Base-by-base conservation (phyloP, 805 yeast species). In the Metschnikowia proteae region DNA sequence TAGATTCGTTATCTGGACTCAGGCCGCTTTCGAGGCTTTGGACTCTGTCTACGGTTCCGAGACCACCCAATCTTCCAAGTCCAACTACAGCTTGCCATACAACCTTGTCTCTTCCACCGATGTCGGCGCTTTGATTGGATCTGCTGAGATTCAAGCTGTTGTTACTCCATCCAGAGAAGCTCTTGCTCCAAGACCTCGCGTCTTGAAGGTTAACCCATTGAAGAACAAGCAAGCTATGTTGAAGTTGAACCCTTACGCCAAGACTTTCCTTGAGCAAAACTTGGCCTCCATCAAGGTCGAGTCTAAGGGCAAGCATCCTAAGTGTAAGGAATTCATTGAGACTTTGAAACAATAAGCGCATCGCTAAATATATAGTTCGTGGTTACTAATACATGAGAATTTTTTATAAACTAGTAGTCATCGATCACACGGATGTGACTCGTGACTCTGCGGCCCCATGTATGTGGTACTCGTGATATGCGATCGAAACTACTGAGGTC, bases 1-100 rank as follows among this genome's bases (percentile, higher is more conserved):
- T 82, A 91, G 99, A 85, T 94, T 94, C 71, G 86, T 94, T 71
- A 89, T 94, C 89, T 94, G 99, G 99, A 91, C 99, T 72, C 96
- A 91, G 82, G 80, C 89, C 74, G 99, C 99, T 74, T 90, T 94
- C 76, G 86, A 91, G 74, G 83, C 91, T 69, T 84, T 94, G 72
- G 99, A 94, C 83, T 80, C 90, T 61, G 88, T 94, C 82, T 94
- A 94, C 94, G 96, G 96, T 75, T 83, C 96, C 61, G 95, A 86
- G 73, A 73, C 91, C 66, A 82, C 86, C 72, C 81, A 84, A 65
- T 83, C 94, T 50, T 70, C 87, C 69, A 91, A 91, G 84, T 74
- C 90, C 64, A 87, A 87, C 74, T 91, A 86, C 95, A 53, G 89
- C 59, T 83, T 94, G 73, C 99, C 99, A 81, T 55, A 85, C 62